Conservation (phyloP, 305 asterid genomes). For the Solanum hybrid region DNA sequence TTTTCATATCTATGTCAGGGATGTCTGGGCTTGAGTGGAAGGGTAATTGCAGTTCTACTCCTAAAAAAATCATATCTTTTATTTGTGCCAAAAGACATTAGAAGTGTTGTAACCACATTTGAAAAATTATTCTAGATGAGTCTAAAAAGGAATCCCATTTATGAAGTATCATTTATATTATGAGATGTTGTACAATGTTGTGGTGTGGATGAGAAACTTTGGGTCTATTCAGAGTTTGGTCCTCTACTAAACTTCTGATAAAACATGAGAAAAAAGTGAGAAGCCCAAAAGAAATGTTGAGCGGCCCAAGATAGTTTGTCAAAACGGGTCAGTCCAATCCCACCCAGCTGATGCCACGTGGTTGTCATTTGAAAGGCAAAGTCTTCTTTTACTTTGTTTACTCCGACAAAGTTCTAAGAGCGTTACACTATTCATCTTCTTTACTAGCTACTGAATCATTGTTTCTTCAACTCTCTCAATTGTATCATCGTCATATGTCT, state of each 20-base stretch:
- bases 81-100: neutral
- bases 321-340: neutral
- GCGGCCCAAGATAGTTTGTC: neutral
- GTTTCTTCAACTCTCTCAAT: neutral
- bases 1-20: neutral
- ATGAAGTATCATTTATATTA: neutral
- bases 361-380: neutral
- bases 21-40: neutral
- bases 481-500: neutral
- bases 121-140: neutral
- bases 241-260: too few relatives aligned
- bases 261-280: neutral
- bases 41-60: neutral
- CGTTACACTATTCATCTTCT: neutral
- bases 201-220: too few relatives aligned
- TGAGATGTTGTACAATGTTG: neutral
- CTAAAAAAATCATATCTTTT: neutral
- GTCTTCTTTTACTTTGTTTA: neutral
- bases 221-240: too few relatives aligned
- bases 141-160: neutral
- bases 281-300: neutral
- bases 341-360: neutral
- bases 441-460: too few relatives aligned
- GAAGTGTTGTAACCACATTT: neutral
- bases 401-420: neutral